phyloP scores from a whole-genome alignment of 2,329 filamentous ascomycete species.

The Pezicula radicicola region DNA sequence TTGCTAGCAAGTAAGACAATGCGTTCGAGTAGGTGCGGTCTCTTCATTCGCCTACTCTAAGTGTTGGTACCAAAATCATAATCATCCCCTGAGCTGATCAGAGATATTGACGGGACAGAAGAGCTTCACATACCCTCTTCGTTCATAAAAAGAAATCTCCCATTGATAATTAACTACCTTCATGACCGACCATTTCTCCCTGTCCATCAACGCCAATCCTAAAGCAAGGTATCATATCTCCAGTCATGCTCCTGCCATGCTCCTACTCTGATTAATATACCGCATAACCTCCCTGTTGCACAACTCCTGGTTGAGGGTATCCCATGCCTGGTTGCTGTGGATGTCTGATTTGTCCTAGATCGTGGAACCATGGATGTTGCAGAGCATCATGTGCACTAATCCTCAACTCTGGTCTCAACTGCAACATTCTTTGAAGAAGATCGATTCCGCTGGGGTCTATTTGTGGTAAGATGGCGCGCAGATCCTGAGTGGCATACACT shows the following conservation, averaged over 20 bases:
- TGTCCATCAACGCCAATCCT: conserved; percentile 3
- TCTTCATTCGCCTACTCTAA: too few relatives aligned
- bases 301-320: conserved; percentile 22
- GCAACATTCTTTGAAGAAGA: conserved; percentile 84
- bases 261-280: conserved; percentile 1
- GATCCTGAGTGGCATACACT: conserved; percentile 88
- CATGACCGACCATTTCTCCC: not conserved
- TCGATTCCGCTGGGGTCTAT: conserved; percentile 87
- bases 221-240: conserved; percentile 6
- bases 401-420: conserved; percentile 86
- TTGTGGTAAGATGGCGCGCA: conserved; percentile 82
- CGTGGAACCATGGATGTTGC: conserved; percentile 88
- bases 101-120: too few relatives aligned
- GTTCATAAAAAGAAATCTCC: too few relatives aligned
- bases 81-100: too few relatives aligned
- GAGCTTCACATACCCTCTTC: too few relatives aligned
- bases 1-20: too few relatives aligned
- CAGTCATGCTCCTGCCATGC: not conserved
- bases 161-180: not conserved
- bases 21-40: too few relatives aligned
- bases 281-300: conserved; percentile 20
- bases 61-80: too few relatives aligned
- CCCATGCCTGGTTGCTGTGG: conserved; percentile 19
- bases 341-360: conserved; percentile 34
- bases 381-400: conserved; percentile 85